Conservation (phyloP, 192 early-diverging fungal species). For the Jimgerdemannia lactiflua region DNA sequence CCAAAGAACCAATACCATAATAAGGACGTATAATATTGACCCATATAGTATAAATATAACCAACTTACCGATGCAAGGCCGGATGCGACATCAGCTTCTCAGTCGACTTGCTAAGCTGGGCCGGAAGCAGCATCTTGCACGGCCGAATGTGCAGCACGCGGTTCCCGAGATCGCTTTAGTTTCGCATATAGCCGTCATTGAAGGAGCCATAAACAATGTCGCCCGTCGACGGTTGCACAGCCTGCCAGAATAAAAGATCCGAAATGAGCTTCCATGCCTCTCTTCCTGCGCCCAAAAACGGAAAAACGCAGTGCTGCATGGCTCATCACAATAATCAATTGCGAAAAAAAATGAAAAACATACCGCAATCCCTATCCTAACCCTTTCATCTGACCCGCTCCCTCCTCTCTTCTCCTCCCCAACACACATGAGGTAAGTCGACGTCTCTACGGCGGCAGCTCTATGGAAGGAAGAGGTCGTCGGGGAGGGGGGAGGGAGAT, state of each 20-base stretch:
- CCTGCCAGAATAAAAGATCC: constrained; percentile 11
- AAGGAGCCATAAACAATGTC: constrained; percentile 72
- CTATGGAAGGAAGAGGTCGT: too few species aligned
- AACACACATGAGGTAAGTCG: constrained; percentile 54
- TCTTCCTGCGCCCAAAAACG: too few species aligned
- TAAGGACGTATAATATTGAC: too few species aligned
- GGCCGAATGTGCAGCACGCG: constrained; percentile 64
- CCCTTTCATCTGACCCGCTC: constrained; percentile 37
- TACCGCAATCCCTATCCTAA: constrained; percentile 41
- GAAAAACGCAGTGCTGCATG: too few species aligned
- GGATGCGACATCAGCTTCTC: constrained; percentile 47
- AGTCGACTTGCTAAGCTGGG: constrained; percentile 48
- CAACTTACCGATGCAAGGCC: constrained; percentile 1
- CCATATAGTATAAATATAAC: too few species aligned
- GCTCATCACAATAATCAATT: too few species aligned
- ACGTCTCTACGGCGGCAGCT: too few species aligned
- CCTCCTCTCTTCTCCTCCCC: constrained; percentile 39
- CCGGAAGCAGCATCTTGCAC: constrained; percentile 56
- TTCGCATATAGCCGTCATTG: constrained; percentile 55
- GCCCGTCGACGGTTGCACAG: constrained; percentile 63
- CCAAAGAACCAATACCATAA: too few species aligned
- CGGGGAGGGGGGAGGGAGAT: too few species aligned
- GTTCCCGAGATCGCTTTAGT: constrained; percentile 67
- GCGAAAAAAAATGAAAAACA: background rate
- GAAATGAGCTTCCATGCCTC: background rate